Evolutionary conservation across 352 stramenopile genomes (phyloP), one percentile per base, ranked within the genome.

Genomic region (Phytopythium helicoides): DNA sequence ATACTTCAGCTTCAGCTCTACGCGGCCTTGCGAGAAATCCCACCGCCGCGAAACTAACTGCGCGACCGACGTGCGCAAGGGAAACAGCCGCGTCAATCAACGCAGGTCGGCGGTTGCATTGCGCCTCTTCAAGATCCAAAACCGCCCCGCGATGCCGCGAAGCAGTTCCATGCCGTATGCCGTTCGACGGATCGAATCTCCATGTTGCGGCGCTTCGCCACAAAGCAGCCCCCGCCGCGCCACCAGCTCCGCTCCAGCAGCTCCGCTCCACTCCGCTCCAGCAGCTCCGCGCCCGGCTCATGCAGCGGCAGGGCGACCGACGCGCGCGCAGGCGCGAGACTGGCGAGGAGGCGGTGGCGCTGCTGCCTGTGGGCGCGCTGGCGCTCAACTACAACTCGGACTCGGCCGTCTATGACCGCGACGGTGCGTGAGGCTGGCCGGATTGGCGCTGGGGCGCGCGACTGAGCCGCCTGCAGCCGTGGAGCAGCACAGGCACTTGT

Each of bases 361-460:
- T 92, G 56, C 66, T 92, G 23, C 63, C 68, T 38, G 28, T 60
- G 0, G 71, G 73, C 25, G 58, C 47, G 9, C 59, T 87, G 31
- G 72, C 77, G 55, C 71, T 89, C 44, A 89, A 94, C 56, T 94
- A 94, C 64, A 94, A 94, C 71, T 94, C 83, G 40, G 83, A 94
- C 53, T 92, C 83, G 54, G 83, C 76, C 38, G 73, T 92, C 38
- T 87, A 89, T 56, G 68, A 87, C 36, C 60, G 72, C 35, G 73
- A 83, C 53, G 62, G 65, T 47, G 14, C 21, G 41, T 47, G 7
- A 7, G 23, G 39, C 11, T 21, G 26, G 18, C 11, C 36, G 16
- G 18, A 16, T 16, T 54, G 6, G 19, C n/a, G 14, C 19, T 15
- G 25, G 47, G 35, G 12, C 18, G 35, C 42, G 19, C 11, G 18